Evolutionary conservation across 257 asterid genomes (phyloP).

Genomic region (Plectranthus barbatus): DNA sequence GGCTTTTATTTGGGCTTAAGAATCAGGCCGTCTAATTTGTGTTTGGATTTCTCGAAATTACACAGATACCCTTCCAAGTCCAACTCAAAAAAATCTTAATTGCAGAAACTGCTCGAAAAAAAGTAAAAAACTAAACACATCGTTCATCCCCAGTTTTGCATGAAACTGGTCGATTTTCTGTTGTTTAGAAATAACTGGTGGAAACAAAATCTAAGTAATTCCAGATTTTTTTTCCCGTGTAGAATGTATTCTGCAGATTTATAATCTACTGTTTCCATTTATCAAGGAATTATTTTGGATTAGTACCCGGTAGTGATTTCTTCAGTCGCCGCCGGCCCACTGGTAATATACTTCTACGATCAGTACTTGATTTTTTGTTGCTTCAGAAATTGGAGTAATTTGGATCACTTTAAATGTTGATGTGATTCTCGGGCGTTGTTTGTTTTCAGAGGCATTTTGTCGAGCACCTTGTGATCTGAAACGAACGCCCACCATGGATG

Average conservation of each 20-base stretch:
- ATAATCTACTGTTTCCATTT: not conserved
- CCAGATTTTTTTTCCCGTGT: not conserved
- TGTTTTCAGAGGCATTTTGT: constrained; percentile 26
- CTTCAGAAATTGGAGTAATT: not conserved
- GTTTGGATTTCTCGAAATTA: not conserved
- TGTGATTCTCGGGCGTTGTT: not conserved
- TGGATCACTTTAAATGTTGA: not conserved
- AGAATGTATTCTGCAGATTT: not conserved
- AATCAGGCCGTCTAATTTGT: not conserved
- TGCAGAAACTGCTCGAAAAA: too few species aligned
- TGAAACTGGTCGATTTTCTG: constrained; percentile 2
- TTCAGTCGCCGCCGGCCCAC: not conserved
- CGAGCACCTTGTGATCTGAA: constrained; percentile 30
- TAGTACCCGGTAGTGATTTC: not conserved
- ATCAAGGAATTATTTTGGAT: not conserved
- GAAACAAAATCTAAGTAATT: not conserved
- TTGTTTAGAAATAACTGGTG: not conserved
- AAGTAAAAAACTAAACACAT: not conserved
- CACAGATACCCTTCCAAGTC: not conserved
- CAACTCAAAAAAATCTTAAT: not conserved
- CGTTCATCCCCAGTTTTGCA: not conserved
- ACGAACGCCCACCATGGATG: constrained; percentile 41
- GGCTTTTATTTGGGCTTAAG: constrained; percentile 9
- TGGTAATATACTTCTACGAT: not conserved
- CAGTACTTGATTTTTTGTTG: not conserved